Base-by-base conservation (phyloP, 768 basidiomycete genomes). In the Phanerodontia chrysosporium region DNA sequence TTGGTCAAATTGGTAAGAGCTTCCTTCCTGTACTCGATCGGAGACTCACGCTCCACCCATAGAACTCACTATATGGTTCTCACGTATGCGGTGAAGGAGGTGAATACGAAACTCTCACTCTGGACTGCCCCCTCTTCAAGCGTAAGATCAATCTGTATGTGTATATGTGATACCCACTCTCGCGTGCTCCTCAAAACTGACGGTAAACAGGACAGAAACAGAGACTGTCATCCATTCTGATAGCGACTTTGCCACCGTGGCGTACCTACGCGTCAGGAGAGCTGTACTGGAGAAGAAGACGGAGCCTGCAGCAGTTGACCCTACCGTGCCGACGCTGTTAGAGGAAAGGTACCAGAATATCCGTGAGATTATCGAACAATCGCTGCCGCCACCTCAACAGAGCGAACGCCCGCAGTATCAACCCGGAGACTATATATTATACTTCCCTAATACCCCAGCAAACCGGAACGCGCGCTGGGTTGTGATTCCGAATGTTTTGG, bases 61-160 rank as follows among this genome's bases (percentile, higher is more conserved):
- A 94, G 92, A 92, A 95, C 69, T 68, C 73, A 10, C 73, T 84
- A 27, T 99, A 94, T 66, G 95, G 95, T 3, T 87, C 89, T 0
- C 97, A 99, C 69, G 82, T 96, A 1, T 98, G 96, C 62, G 97
- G 97, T 10, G 97, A 99, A 74, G 97, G 97, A 1, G 97, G 97
- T 1, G 97, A 99, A 74, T 99, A 98, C 72, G 97, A 99, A 70
- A 92, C 89, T 0, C 76, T 98, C 58, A 98, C 96, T 0, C 75
- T 95, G 13, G 92, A 97, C 64, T 90, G 89, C 61, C 92, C 95
- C 0, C 67, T 96, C 13, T 98, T 95, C 82, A 91, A 92, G 64
- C 80, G 80, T 39, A 78, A 81, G 10, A 87, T 99, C 35, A 69
- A 75, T 7, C 69, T 98, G 86, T 92, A 65, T 65, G 87, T 65